Conservation (phyloP, 495 filamentous ascomycete species). For the Penicillium robsamsonii region DNA sequence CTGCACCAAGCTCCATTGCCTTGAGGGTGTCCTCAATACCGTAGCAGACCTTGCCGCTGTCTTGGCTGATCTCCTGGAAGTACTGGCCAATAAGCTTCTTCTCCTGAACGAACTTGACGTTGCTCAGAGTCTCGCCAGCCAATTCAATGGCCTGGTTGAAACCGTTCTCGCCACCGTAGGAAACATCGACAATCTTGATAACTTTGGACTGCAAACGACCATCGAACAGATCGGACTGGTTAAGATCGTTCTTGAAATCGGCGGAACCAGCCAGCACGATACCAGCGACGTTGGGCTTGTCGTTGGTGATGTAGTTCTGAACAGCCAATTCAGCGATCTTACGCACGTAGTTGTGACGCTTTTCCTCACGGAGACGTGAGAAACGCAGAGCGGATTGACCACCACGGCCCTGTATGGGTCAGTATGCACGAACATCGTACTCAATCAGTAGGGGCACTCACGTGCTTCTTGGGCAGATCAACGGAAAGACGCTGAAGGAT, state of each 20-base stretch:
- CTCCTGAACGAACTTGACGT: conserved; percentile 99
- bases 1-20: conserved; percentile 93
- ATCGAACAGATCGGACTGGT: conserved; percentile 97
- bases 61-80: conserved; percentile 97
- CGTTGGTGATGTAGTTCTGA: conserved; percentile 95
- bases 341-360: conserved; percentile 98
- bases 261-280: conserved; percentile 94
- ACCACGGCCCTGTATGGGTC: conserved; percentile 67
- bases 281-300: conserved; percentile 96
- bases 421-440: not conserved
- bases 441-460: conserved; percentile 15
- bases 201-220: conserved; percentile 86
- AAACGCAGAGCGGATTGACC: conserved; percentile 99
- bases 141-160: conserved; percentile 99
- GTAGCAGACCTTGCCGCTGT: conserved; percentile 94
- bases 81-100: conserved; percentile 99
- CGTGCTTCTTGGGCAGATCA: conserved; percentile 97
- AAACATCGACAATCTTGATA: conserved; percentile 98
- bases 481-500: conserved; percentile 97
- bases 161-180: conserved; percentile 97
- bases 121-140: conserved; percentile 90
- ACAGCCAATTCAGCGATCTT: conserved; percentile 97
- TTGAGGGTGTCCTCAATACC: conserved; percentile 97
- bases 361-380: conserved; percentile 97
- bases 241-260: conserved; percentile 99